These are phyloP conservation scores for Coniella vitis DNA, from an alignment of 2,329 filamentous ascomycete genomes.

Conservation along the genomic window DNA sequence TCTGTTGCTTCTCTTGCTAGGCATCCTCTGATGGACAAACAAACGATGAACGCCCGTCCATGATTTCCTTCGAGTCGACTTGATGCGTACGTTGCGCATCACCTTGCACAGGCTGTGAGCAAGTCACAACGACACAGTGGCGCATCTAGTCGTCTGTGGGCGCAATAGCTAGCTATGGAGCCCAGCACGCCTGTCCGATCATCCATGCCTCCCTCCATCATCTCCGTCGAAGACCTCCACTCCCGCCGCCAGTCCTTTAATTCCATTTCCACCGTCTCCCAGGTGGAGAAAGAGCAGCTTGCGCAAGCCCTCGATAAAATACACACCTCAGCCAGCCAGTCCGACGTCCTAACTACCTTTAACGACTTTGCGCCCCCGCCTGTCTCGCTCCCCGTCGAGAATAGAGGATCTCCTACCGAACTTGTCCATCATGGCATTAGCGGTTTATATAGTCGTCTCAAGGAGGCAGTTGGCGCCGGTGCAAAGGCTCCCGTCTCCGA, in stretches of 20 bases:
- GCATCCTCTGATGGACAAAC: neutral
- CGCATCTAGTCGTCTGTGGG: neutral
- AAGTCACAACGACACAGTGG: neutral
- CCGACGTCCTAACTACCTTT: slow-evolving; percentile 81
- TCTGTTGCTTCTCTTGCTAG: neutral
- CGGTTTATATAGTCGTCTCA: slow-evolving; percentile 79
- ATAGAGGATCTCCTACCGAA: slow-evolving; percentile 64
- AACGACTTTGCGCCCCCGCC: slow-evolving; percentile 80
- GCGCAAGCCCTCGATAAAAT: slow-evolving; percentile 78
- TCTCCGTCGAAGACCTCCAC: slow-evolving; percentile 22
- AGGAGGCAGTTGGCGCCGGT: slow-evolving; percentile 69
- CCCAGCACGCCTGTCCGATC: slow-evolving; percentile 15
- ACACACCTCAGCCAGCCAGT: slow-evolving; percentile 80
- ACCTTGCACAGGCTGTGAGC: neutral
- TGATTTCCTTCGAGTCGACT: neutral
- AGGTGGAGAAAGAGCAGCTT: slow-evolving; percentile 66
- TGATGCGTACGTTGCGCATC: slow-evolving; percentile 4
- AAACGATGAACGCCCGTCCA: slow-evolving; percentile 8
- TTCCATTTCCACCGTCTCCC: slow-evolving; percentile 40
- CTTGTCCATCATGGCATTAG: slow-evolving; percentile 79
- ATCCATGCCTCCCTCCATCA: slow-evolving; percentile 28
- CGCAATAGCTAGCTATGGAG: slow-evolving; percentile 8
- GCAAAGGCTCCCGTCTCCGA: slow-evolving; percentile 34
- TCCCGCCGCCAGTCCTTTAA: slow-evolving; percentile 33
- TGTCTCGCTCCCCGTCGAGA: slow-evolving; percentile 52